Evolutionary conservation across 805 yeast genomes (phyloP).

Genomic region (Sungouiella thailandica): DNA sequence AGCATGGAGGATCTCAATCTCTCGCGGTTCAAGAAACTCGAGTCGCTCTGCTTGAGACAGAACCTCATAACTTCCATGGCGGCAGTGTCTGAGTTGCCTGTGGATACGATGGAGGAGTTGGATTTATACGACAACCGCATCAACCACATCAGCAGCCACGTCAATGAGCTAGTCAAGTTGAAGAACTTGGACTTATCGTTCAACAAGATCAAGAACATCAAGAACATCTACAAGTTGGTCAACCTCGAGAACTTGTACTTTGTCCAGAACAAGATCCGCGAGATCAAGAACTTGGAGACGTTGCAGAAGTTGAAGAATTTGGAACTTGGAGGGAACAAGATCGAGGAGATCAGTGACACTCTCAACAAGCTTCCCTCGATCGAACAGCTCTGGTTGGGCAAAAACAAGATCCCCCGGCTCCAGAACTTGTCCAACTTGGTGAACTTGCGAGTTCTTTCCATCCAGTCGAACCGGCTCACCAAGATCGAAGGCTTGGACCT

Average conservation of each 20-base stretch:
- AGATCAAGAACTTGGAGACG: constrained; percentile 61
- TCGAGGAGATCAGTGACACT: constrained; percentile 52
- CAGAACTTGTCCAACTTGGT: constrained; percentile 55
- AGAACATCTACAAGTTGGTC: constrained; percentile 61
- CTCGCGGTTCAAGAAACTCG: constrained; percentile 51
- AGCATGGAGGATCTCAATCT: constrained; percentile 60
- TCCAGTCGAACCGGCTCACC: constrained; percentile 78
- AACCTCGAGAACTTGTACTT: constrained; percentile 68
- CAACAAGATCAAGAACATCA: constrained; percentile 81
- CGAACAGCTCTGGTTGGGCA: constrained; percentile 87
- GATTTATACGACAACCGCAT: constrained; percentile 92
- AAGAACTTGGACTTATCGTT: constrained; percentile 76
- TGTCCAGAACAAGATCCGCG: constrained; percentile 81
- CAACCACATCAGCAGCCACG: constrained; percentile 71
- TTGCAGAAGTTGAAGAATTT: constrained; percentile 57
- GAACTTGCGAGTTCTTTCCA: constrained; percentile 71
- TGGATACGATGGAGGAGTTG: constrained; percentile 60
- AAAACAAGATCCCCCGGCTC: constrained; percentile 65
- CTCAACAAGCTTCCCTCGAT: constrained; percentile 51
- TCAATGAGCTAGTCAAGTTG: constrained; percentile 55
- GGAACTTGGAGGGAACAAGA: constrained; percentile 88
- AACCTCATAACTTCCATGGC: constrained; percentile 72
- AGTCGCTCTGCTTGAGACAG: constrained; percentile 70
- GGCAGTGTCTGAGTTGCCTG: constrained; percentile 52
- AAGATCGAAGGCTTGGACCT: constrained; percentile 79